Percentiles rank a stretch among this genome's conserved stretches.
Conservation (phyloP, 1,284 basidiomycete genomes). For the Rhodotorula sp. region DNA sequence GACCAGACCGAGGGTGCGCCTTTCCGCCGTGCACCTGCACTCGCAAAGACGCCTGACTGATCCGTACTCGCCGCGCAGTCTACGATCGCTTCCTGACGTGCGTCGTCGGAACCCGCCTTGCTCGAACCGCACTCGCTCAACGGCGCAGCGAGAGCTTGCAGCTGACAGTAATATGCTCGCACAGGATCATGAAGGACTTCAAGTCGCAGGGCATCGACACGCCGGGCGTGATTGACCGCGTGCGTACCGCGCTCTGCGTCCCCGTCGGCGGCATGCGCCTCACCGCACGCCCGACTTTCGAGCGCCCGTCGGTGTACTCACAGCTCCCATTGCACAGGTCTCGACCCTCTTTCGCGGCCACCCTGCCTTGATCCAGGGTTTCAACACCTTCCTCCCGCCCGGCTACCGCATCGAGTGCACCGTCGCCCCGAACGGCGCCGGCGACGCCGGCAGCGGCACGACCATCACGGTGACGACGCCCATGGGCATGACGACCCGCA, state of each 20-base stretch:
- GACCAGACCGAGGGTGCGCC: constrained; percentile 39
- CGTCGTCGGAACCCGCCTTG: neutral
- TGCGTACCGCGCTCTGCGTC: neutral
- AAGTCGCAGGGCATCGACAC: constrained; percentile 97
- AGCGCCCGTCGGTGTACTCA: neutral
- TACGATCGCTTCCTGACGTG: constrained; percentile 42
- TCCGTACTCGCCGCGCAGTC: constrained; percentile 10
- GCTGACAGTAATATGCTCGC: no score
- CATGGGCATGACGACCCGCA: constrained; percentile 70
- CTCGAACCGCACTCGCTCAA: neutral
- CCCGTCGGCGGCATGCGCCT: no score
- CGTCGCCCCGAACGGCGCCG: constrained; percentile 61
- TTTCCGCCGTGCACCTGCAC: no score
- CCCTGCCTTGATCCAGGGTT: constrained; percentile 90
- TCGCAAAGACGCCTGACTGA: neutral
- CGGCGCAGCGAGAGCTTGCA: neutral
- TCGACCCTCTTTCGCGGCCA: constrained; percentile 93
- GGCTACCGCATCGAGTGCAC: constrained; percentile 69
- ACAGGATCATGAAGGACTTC: constrained; percentile 72
- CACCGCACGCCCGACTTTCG: neutral
- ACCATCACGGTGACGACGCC: constrained; percentile 88
- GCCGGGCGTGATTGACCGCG: constrained; percentile 92
- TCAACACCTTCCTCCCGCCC: constrained; percentile 97
- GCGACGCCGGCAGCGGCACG: constrained; percentile 50
- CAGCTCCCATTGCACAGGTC: constrained; percentile 55